These are phyloP conservation scores for Bonia amplexicaulis DNA, from an alignment of 176 grass and related monocot genomes.

Conservation along the genomic window DNA sequence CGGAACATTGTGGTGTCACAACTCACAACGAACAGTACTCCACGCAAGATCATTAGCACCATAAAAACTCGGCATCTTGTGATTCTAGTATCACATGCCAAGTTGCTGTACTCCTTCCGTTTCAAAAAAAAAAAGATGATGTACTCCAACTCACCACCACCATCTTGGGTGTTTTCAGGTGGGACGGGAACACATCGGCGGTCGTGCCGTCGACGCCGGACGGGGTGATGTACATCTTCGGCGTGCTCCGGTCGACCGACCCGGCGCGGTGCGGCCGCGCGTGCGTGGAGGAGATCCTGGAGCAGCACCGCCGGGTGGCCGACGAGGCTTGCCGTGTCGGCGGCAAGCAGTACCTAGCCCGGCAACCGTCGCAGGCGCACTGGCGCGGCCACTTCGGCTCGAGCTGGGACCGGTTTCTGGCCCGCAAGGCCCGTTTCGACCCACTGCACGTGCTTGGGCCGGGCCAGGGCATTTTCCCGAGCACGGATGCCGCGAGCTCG, in stretches of 20 bases:
- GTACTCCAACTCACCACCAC: not conserved
- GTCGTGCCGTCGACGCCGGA: slow-evolving; percentile 45
- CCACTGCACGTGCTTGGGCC: slow-evolving; percentile 54
- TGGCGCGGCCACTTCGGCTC: slow-evolving; percentile 68
- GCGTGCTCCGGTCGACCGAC: slow-evolving; percentile 68
- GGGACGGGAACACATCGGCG: slow-evolving; percentile 68
- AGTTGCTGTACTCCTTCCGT: too few species aligned
- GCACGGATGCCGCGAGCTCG: not conserved
- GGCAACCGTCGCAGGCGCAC: slow-evolving; percentile 48
- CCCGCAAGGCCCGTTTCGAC: slow-evolving; percentile 57
- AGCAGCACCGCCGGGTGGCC: slow-evolving; percentile 49
- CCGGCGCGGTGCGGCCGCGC: slow-evolving; percentile 39
- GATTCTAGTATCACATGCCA: not conserved
- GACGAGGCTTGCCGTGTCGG: slow-evolving; percentile 36
- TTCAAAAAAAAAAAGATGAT: not conserved
- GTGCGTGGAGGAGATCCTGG: slow-evolving; percentile 53
- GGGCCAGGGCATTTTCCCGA: slow-evolving; percentile 64
- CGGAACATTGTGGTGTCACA: not conserved
- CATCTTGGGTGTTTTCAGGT: slow-evolving; percentile 35
- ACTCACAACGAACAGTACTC: not conserved
- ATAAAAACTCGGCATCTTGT: not conserved
- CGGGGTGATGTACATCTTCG: slow-evolving; percentile 53
- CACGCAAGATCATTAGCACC: not conserved
- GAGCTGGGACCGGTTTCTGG: slow-evolving; percentile 47
- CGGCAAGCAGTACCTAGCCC: slow-evolving; percentile 64